A percentile compares a stretch with the other conserved stretches of the same genome.
Conservation (phyloP, 192 early-diverging fungal species). For the Umbelopsis sp. region DNA sequence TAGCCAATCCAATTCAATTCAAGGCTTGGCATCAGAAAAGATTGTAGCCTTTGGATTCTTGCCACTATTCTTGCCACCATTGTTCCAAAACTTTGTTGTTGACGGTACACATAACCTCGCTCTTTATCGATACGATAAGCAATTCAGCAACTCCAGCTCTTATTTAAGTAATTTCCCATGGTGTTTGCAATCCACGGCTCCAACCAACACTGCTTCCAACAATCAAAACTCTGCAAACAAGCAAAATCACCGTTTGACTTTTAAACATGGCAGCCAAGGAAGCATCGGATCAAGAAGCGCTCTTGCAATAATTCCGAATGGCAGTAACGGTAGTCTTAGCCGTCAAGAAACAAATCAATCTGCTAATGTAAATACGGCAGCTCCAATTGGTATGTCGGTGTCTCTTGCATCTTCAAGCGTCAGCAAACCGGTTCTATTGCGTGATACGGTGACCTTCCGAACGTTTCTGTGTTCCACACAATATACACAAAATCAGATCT, state of each 20-base stretch:
- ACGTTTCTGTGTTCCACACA: slow-evolving; percentile 66
- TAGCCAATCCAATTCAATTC: not conserved
- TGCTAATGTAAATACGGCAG: too few relatives aligned
- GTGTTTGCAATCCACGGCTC: slow-evolving; percentile 34
- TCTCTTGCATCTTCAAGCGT: not conserved
- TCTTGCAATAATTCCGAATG: not conserved
- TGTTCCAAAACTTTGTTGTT: slow-evolving; percentile 53
- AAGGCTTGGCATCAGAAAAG: slow-evolving; percentile 36
- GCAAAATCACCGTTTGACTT: slow-evolving; percentile 14
- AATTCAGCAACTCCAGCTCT: slow-evolving; percentile 32
- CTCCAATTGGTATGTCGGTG: not conserved
- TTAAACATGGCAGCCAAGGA: slow-evolving; percentile 17
- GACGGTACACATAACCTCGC: slow-evolving; percentile 60
- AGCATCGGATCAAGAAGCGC: slow-evolving; percentile 1
- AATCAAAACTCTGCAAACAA: not conserved
- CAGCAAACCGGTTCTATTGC: slow-evolving; percentile 16
- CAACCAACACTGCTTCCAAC: slow-evolving; percentile 26
- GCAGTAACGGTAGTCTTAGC: not conserved
- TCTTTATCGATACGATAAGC: slow-evolving; percentile 65
- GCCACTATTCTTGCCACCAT: slow-evolving; percentile 52
- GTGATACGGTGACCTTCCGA: slow-evolving; percentile 52
- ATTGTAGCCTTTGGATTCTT: slow-evolving; percentile 64
- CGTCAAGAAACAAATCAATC: not conserved
- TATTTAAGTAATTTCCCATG: slow-evolving; percentile 56
- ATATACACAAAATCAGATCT: slow-evolving; percentile 63